Base-by-base conservation (phyloP, 2,329 filamentous ascomycete genomes). In the Mycogone perniciosa region DNA sequence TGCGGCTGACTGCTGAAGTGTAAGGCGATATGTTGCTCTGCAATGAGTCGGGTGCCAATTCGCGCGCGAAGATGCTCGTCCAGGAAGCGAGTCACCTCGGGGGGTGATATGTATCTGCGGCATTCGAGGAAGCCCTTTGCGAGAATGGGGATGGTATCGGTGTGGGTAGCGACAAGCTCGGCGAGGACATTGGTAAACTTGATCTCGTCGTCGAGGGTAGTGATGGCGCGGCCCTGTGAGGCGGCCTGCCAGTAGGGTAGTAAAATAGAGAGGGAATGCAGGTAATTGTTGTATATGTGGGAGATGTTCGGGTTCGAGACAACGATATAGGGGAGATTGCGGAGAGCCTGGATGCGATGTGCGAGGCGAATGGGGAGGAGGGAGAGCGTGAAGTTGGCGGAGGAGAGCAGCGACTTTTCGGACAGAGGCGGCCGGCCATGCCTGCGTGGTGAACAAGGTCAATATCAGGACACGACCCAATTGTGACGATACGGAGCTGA, bases 231-330 rank as follows among this genome's bases (percentile, higher is more conserved):
- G 39, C 66, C 66, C 30, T 62, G 57, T 40, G 59, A 59, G 6
- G 66, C 78, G 31, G 86, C 84, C 63, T 70, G 67, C 62, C 67
- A 70, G 73, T 92, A 96, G 5, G 92, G 91, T 4, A 97, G 80
- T 11, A 99, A 77, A 1, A 90, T 95, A 2, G 88, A 92, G 20
- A 99, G 76, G 2, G 90, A 96, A 69, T 96, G 91, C 41, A 95
- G 77, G 68, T 99, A 99, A 70, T 96, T 97, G 69, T 88, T 85
- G 75, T 97, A 96, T 57, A 99, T 99, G 62, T 86, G 85, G 29
- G 86, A 88, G 59, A 99, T 90, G 66, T 96, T 89, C 1, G 90
- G 89, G 66, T 99, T 97, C n/a, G 92, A 91, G 29, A 99, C 93
- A 50, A 99, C 92, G 57, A 99, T 97, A 69, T 92, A 99, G 0